These are phyloP conservation scores for Fusarium lateritium DNA, from an alignment of 2,329 filamentous ascomycete species.

Conservation along the genomic window DNA sequence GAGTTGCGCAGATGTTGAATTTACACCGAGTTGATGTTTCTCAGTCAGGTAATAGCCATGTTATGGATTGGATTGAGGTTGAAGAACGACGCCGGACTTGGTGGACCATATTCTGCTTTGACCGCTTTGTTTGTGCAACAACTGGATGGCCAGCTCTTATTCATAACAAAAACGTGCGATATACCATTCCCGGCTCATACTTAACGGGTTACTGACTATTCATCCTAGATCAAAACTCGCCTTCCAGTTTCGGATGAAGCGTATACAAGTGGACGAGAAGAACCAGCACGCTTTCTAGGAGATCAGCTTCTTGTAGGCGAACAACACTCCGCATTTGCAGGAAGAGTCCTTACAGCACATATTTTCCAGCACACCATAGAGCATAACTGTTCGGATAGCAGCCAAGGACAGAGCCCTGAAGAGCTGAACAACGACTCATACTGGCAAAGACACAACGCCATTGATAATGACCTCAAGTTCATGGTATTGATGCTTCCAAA, in stretches of 20 bases:
- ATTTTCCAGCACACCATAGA: conserved; percentile 27
- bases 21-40: conserved; percentile 1
- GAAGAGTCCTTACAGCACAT: conserved; percentile 16
- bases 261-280: conserved; percentile 11
- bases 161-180: background rate
- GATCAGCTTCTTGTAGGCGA: conserved; percentile 16
- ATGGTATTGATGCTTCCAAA: conserved; percentile 27
- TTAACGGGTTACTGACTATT: background rate
- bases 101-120: conserved; percentile 34
- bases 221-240: conserved; percentile 12
- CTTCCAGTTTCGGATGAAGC: conserved; percentile 21
- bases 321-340: conserved; percentile 16
- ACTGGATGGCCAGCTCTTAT: conserved; percentile 30
- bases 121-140: conserved; percentile 25
- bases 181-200: accelerated
- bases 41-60: accelerated
- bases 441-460: conserved; percentile 14
- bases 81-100: conserved; percentile 26
- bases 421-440: background rate
- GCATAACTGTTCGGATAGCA: background rate
- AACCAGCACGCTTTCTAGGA: conserved; percentile 11
- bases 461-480: conserved; percentile 26
- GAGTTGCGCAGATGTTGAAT: conserved; percentile 18
- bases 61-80: conserved; percentile 11
- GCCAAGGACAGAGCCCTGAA: background rate